Conservation (phyloP, 768 basidiomycete species). For the Serendipita sp. region DNA sequence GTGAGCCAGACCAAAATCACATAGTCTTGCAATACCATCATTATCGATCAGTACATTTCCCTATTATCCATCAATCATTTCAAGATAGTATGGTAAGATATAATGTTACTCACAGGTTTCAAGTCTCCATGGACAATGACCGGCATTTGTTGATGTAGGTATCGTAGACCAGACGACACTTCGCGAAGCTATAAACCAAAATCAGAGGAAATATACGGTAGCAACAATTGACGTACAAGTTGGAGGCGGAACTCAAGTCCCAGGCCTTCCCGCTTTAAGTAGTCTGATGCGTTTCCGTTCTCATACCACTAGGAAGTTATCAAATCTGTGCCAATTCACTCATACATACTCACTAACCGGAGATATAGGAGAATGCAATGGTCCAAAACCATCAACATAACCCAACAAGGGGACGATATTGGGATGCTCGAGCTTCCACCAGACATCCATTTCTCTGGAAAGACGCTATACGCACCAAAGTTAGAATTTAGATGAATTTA, state of each 20-base stretch:
- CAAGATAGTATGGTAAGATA: neutral
- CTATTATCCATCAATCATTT: neutral
- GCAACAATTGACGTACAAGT: neutral
- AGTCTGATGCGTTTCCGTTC: neutral
- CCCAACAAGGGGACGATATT: neutral
- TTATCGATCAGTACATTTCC: neutral
- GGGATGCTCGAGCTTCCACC: conserved; percentile 2
- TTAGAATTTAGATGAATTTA: too few relatives aligned
- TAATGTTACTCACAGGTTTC: neutral
- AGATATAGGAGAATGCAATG: neutral
- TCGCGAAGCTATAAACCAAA: neutral
- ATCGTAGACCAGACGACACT: neutral
- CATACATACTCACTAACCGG: neutral
- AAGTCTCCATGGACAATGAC: neutral
- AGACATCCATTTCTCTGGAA: conserved; percentile 3
- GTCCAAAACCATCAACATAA: neutral
- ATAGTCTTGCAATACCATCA: neutral
- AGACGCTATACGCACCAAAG: neutral
- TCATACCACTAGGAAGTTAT: neutral
- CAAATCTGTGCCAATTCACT: neutral
- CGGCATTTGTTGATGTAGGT: neutral
- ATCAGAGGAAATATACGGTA: neutral
- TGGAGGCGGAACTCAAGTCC: neutral
- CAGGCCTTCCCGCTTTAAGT: neutral
- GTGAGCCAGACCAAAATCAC: conserved; percentile 3